Conservation (phyloP, 805 yeast species). For the Lipomyces yamadae region DNA sequence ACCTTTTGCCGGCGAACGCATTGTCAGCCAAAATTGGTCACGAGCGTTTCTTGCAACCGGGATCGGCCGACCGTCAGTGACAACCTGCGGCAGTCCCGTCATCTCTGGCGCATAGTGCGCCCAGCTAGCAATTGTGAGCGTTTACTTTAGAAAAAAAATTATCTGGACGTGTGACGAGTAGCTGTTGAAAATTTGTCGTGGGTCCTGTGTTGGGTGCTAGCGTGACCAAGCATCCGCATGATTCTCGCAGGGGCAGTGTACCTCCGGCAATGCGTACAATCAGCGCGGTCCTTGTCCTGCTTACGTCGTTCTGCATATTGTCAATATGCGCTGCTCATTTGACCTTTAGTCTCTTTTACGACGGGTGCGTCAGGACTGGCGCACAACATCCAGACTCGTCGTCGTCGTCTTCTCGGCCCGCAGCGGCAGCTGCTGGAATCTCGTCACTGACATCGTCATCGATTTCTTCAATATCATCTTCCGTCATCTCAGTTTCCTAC, state of each 20-base stretch:
- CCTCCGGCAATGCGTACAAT: constrained; percentile 4
- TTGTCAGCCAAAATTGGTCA: not conserved
- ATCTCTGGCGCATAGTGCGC: not conserved
- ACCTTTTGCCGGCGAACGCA: too few relatives aligned
- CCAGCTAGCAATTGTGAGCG: not conserved
- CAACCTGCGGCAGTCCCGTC: not conserved
- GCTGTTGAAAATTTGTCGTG: not conserved
- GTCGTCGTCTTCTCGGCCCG: constrained; percentile 7
- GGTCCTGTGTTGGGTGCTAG: not conserved
- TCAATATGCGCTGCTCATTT: constrained; percentile 22
- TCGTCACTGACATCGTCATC: constrained; percentile 20
- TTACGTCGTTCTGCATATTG: constrained; percentile 23
- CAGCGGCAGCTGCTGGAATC: constrained; percentile 24
- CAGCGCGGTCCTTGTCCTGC: constrained; percentile 18
- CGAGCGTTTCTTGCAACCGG: not conserved
- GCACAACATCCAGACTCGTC: not conserved
- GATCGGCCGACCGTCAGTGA: not conserved
- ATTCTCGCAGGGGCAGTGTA: constrained; percentile 1
- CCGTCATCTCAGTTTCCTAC: constrained; percentile 5
- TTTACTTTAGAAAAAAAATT: not conserved
- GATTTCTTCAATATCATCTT: constrained; percentile 2
- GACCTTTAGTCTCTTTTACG: constrained; percentile 10
- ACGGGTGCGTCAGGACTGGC: constrained; percentile 3
- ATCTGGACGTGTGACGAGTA: not conserved
- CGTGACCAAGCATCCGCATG: constrained; percentile 9